Conservation (phyloP, 2,329 filamentous ascomycete species). For the Colletotrichum euphorbiae region DNA sequence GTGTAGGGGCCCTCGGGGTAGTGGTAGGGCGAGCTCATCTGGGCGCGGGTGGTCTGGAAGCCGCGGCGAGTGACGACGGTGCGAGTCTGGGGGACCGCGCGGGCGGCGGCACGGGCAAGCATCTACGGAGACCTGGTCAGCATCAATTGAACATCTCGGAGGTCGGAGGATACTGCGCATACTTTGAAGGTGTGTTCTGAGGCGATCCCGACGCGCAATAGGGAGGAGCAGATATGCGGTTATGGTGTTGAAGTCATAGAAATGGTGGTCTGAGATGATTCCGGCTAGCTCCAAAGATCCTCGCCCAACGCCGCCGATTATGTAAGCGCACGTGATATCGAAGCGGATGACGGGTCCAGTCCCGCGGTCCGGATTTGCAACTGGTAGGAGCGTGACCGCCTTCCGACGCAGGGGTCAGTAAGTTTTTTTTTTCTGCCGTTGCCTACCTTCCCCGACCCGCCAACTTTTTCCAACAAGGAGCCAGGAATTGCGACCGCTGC, state of each 20-base stretch:
- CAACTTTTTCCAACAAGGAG: slow-evolving; percentile 12
- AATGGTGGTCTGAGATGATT: slow-evolving; percentile 39
- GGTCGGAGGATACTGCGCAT: background rate
- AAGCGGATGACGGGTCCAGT: background rate
- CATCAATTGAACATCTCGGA: slow-evolving; percentile 33
- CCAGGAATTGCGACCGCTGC: slow-evolving; percentile 15
- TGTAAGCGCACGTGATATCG: slow-evolving; percentile 31
- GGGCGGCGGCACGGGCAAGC: slow-evolving; percentile 78
- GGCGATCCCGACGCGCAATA: slow-evolving; percentile 36
- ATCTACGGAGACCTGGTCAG: slow-evolving; percentile 72
- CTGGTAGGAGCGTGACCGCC: slow-evolving; percentile 17
- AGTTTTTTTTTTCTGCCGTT: slow-evolving; percentile 9
- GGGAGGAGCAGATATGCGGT: slow-evolving; percentile 16
- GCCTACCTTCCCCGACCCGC: background rate
- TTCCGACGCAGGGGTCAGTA: slow-evolving; percentile 14
- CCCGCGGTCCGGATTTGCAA: slow-evolving; percentile 15
- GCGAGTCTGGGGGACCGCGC: slow-evolving; percentile 71
- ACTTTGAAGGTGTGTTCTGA: slow-evolving; percentile 33
- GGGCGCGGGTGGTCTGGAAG: slow-evolving; percentile 91
- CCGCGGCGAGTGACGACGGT: slow-evolving; percentile 85
- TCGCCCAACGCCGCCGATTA: slow-evolving; percentile 5
- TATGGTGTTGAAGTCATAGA: slow-evolving; percentile 38
- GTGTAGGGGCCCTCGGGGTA: slow-evolving; percentile 95
- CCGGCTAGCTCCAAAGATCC: slow-evolving; percentile 34
- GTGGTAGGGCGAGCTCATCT: slow-evolving; percentile 92